These are phyloP conservation scores for Saprolegnia diclina DNA, from an alignment of 352 stramenopile species.

Conservation along the genomic window DNA sequence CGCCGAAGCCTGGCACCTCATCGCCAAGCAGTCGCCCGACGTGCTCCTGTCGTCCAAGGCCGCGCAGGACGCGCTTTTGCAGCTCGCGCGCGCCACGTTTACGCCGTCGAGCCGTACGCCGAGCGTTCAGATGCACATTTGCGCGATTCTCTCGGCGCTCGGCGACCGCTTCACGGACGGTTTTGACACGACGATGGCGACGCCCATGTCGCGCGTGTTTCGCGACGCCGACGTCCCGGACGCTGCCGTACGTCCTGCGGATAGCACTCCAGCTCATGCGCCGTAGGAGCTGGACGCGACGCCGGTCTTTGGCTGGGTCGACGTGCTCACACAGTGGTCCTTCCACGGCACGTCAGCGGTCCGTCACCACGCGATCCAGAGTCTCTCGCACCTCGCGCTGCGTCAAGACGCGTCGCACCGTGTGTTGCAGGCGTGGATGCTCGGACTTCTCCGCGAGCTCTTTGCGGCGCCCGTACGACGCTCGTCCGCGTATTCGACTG, in stretches of 20 bases:
- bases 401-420: conserved; percentile 25
- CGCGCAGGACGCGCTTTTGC: conserved; percentile 16
- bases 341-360: conserved; percentile 48
- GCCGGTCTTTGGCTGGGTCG: conserved; percentile 73
- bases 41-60: not conserved
- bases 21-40: conserved; percentile 9
- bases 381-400: conserved; percentile 55
- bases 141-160: conserved; percentile 2
- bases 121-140: conserved; percentile 15
- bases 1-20: conserved; percentile 2
- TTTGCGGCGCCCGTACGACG: not conserved
- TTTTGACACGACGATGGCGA: conserved; percentile 14
- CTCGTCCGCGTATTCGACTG: not conserved
- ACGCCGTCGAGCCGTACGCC: not conserved
- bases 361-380: conserved; percentile 57
- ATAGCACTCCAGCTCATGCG: not conserved
- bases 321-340: conserved; percentile 73
- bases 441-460: conserved; percentile 16
- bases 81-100: conserved; percentile 12
- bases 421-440: conserved; percentile 25
- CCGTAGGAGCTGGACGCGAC: conserved; percentile 55
- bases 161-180: conserved; percentile 5
- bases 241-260: not conserved
- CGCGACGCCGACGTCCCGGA: conserved; percentile 7
- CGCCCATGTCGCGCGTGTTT: conserved; percentile 20